Base-by-base conservation (phyloP, 140 eudicot genomes). In the Flaveria floridana region DNA sequence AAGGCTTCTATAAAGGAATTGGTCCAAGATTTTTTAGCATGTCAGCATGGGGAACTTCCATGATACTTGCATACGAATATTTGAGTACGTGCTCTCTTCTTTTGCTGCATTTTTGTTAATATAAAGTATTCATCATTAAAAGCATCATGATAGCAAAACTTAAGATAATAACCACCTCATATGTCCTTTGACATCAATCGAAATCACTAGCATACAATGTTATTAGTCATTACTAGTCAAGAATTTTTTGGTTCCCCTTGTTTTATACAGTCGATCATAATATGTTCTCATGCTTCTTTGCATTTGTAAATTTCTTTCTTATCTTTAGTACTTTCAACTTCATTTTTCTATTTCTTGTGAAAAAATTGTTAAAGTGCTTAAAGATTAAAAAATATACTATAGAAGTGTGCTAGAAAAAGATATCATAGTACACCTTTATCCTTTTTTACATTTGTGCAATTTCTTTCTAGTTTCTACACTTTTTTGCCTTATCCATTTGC, bases 11-110 rank as follows among this genome's bases (percentile, higher is more conserved):
- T 65, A 84, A 87, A 87, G 99, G 99, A 42, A 82, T 95, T 21
- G 97, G 99, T 72, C 99, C 99, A 15, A 91, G 99, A 75, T 88
- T 95, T 81, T 86, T 95, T 79, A 95, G 99, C 89, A 91, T 88
- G 97, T 95, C 99, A 13, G 99, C 99, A 12, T 95, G 99, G 99
- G 99, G 99, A 80, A 95, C 99, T 30, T 91, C 99, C 68, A 95
- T 95, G 99, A 95, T 95, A 61, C 87, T 95, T 9, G 94, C 97
- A 69, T 91, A 95, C 19, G 99, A 91, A 84, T 95, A 91, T 82
- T 80, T 95, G 75, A 95, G 99, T 95, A 95, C 0, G 84, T 18
- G 80, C 56, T 21, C 41, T 19, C 9, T 58, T 57, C 8, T 50
- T 41, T 8, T 58, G 63, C 19, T 65, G 47, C 65, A 75, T 16